These are phyloP conservation scores for Globisporangium alternatum DNA, from an alignment of 352 stramenopile genomes.

Conservation along the genomic window DNA sequence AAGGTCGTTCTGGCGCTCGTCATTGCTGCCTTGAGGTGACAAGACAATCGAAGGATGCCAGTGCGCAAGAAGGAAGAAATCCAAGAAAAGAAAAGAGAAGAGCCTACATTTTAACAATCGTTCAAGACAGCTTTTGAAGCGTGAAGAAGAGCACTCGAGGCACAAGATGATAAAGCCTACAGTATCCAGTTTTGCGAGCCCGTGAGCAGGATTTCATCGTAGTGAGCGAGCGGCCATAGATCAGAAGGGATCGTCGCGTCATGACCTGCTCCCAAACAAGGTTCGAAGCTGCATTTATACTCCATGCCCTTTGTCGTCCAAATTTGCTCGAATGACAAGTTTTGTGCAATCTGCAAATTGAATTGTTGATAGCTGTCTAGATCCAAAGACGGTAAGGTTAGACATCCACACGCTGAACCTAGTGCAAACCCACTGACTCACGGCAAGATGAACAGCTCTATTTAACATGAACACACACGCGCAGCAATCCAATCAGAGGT, in stretches of 20 bases:
- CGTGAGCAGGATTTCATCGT: background rate
- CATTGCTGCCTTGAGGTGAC: background rate
- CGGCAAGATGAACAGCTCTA: conserved; percentile 16
- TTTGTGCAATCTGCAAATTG: background rate
- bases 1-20: background rate
- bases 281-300: background rate
- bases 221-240: background rate
- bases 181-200: background rate
- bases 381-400: too few species aligned
- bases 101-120: background rate
- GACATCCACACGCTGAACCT: background rate
- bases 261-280: background rate
- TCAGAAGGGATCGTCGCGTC: background rate
- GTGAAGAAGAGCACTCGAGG: background rate
- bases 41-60: background rate
- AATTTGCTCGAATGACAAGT: background rate
- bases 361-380: too few species aligned
- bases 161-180: background rate
- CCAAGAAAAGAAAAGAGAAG: conserved; percentile 4
- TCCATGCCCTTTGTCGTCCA: background rate
- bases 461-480: conserved; percentile 9
- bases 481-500: background rate
- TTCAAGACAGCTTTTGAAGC: conserved; percentile 3
- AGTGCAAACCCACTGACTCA: background rate
- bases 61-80: background rate